Conservation (phyloP, 495 filamentous ascomycete species). For the Penicillium diatomitis region DNA sequence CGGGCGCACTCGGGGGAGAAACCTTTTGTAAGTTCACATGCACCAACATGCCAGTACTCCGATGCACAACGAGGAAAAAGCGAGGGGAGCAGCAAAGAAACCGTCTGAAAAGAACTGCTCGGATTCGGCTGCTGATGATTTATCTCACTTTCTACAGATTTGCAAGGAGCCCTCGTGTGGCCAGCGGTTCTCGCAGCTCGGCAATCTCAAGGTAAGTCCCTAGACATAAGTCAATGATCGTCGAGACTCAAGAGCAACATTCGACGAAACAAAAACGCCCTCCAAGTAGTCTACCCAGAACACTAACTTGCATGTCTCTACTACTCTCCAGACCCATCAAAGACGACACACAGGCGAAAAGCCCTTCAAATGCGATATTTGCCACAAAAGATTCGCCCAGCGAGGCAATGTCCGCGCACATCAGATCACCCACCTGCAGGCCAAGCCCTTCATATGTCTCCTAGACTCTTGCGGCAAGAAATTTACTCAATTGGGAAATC, state of each 20-base stretch:
- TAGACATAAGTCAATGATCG: not conserved
- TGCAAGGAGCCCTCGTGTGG: constrained; percentile 70
- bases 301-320: not conserved
- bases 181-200: constrained; percentile 76
- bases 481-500: constrained; percentile 82
- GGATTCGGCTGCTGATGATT: not conserved
- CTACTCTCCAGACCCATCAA: constrained; percentile 58
- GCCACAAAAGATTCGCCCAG: constrained; percentile 75
- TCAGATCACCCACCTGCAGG: constrained; percentile 66
- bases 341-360: constrained; percentile 81
- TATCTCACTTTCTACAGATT: constrained; percentile 36
- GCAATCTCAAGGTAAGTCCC: constrained; percentile 68
- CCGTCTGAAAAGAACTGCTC: not conserved
- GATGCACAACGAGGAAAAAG: too few relatives aligned
- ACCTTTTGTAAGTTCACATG: constrained; percentile 63
- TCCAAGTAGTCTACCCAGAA: too few relatives aligned
- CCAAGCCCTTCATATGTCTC: constrained; percentile 72
- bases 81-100: too few relatives aligned
- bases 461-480: constrained; percentile 76
- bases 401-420: constrained; percentile 83
- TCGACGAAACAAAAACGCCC: too few relatives aligned
- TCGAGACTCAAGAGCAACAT: not conserved
- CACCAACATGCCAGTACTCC: too few relatives aligned
- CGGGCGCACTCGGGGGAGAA: constrained; percentile 85
- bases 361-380: constrained; percentile 75